Evolutionary conservation across 805 yeast genomes (phyloP).

Genomic region (Wickerhamomyces pijperi): DNA sequence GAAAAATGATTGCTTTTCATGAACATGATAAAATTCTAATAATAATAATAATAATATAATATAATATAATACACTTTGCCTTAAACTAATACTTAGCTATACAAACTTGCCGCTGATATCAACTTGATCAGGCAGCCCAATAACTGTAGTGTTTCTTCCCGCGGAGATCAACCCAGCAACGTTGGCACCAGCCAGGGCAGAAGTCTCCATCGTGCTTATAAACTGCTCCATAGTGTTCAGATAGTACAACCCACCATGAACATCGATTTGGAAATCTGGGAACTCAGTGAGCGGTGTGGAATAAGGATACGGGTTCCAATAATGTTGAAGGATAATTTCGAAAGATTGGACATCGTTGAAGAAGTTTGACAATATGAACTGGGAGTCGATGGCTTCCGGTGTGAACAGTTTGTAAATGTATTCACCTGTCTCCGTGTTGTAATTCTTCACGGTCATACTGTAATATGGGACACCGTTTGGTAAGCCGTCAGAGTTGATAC

Average conservation of each 20-base stretch:
- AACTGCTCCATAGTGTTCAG: conserved; percentile 34
- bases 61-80: no score
- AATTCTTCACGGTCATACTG: conserved; percentile 22
- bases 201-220: conserved; percentile 41
- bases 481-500: conserved; percentile 3
- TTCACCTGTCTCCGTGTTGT: conserved; percentile 16
- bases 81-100: no score
- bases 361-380: conserved; percentile 9
- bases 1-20: no score
- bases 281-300: conserved; percentile 21
- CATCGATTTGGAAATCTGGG: conserved; percentile 17
- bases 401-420: conserved; percentile 35
- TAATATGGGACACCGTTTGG: conserved; percentile 18
- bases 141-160: conserved; percentile 17
- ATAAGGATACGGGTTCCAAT: conserved; percentile 35
- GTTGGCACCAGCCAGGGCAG: conserved; percentile 36
- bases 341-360: conserved; percentile 15
- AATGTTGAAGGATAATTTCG: conserved; percentile 21
- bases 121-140: background rate
- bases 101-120: no score
- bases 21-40: no score
- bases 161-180: conserved; percentile 31
- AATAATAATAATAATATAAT: no score
- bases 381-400: conserved; percentile 11
- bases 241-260: conserved; percentile 26